phyloP scores from a whole-genome alignment of 108 stramenopile genomes.

The Aurantiochytrium sp. region DNA sequence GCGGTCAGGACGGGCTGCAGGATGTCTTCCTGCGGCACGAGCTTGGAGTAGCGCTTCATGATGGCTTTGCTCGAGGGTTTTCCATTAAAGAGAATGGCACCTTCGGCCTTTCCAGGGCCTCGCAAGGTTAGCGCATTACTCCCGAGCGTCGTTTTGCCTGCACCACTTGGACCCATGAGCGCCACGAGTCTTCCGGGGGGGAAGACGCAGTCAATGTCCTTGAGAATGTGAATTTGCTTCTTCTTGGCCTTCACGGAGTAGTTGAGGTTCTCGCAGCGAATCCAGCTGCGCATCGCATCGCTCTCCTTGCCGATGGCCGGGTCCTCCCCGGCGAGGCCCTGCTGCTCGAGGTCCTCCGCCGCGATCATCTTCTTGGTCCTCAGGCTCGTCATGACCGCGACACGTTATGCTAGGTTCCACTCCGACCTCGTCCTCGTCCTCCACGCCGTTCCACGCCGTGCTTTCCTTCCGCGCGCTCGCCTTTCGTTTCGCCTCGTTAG shows the following conservation, averaged over 20 bases:
- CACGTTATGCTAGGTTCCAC: too few relatives aligned
- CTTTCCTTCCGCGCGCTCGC: too few relatives aligned
- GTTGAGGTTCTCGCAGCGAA: not conserved
- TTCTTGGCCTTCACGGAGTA: not conserved
- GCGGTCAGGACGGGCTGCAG: slow-evolving; percentile 33
- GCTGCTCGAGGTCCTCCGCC: too few relatives aligned
- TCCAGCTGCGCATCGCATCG: not conserved
- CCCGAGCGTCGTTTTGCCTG: slow-evolving; percentile 28
- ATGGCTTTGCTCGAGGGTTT: not conserved
- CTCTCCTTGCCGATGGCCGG: too few relatives aligned
- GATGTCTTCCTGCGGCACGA: slow-evolving; percentile 44
- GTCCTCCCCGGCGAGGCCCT: too few relatives aligned
- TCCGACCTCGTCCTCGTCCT: too few relatives aligned
- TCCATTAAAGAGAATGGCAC: not conserved
- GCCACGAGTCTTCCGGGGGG: slow-evolving; percentile 24
- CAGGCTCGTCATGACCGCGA: too few relatives aligned
- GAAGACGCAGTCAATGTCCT: slow-evolving; percentile 9
- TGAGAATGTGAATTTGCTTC: not conserved
- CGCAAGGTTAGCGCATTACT: not conserved
- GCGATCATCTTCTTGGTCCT: too few relatives aligned
- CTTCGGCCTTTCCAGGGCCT: not conserved
- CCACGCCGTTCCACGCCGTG: too few relatives aligned
- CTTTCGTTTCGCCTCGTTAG: too few relatives aligned
- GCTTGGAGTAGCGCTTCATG: not conserved
- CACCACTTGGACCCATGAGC: slow-evolving; percentile 33